Evolutionary conservation across 2,329 filamentous ascomycete species (phyloP).

Genomic region (Truncatella angustata): DNA sequence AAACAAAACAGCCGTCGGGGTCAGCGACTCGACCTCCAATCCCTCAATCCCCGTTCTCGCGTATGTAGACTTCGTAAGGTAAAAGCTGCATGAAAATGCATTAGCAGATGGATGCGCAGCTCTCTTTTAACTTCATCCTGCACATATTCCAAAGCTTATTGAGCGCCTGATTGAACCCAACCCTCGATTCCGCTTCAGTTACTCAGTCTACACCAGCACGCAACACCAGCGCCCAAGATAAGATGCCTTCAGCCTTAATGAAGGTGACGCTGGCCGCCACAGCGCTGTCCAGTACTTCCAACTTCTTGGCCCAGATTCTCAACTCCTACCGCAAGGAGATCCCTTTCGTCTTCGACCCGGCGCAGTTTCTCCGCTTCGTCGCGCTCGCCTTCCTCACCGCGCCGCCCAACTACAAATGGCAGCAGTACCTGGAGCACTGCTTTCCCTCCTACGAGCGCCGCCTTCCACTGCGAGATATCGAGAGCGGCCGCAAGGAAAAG

Average conservation of each 20-base stretch:
- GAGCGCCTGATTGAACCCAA: background rate
- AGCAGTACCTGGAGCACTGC: conserved; percentile 50
- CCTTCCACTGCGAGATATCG: conserved; percentile 20
- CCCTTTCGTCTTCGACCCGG: conserved; percentile 43
- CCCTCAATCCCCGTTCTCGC: no score
- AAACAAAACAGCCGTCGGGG: background rate
- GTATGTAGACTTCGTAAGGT: no score
- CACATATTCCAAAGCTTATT: background rate
- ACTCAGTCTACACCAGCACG: background rate
- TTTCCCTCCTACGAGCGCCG: conserved; percentile 44
- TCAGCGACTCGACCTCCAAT: no score
- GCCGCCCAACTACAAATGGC: conserved; percentile 59
- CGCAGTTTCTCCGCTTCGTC: conserved; percentile 53
- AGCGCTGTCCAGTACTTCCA: conserved; percentile 50
- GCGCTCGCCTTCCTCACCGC: conserved; percentile 50
- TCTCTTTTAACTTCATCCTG: background rate
- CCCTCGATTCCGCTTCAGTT: background rate
- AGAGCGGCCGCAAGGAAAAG: conserved; percentile 21
- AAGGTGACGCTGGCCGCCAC: conserved; percentile 53
- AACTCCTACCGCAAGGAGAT: conserved; percentile 42
- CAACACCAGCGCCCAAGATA: conserved; percentile 8
- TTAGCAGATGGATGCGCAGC: background rate
- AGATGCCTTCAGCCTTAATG: conserved; percentile 48
- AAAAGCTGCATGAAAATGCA: background rate
- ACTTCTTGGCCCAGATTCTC: conserved; percentile 54